phyloP scores from a whole-genome alignment of 306 rosid species.

The Ormosia emarginata region DNA sequence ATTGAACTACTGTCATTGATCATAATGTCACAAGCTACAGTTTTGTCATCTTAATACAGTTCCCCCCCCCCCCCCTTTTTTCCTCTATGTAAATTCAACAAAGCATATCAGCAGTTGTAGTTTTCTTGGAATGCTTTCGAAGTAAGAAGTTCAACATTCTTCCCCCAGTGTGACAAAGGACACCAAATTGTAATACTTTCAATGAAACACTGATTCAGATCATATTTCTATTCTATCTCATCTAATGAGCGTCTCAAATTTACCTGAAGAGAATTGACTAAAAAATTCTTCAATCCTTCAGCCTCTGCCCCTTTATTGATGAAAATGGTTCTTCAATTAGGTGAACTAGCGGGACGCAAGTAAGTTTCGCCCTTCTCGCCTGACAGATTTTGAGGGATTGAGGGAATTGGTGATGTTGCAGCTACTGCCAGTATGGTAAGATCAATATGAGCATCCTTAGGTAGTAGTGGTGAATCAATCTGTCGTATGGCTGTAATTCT shows the following conservation, averaged over 20 bases:
- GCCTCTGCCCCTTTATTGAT: neutral
- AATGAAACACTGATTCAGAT: neutral
- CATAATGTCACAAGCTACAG: slow-evolving; percentile 10
- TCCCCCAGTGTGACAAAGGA: neutral
- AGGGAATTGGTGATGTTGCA: slow-evolving; percentile 33
- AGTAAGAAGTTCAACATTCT: slow-evolving; percentile 11
- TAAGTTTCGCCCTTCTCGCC: slow-evolving; percentile 27
- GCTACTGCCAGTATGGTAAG: slow-evolving; percentile 43
- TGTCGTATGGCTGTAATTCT: slow-evolving; percentile 27
- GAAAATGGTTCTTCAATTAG: slow-evolving; percentile 18
- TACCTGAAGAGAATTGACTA: neutral
- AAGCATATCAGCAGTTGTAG: slow-evolving; percentile 1
- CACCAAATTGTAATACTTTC: neutral
- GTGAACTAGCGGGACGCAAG: slow-evolving; percentile 26
- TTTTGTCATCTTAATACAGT: neutral
- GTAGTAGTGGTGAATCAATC: slow-evolving; percentile 9
- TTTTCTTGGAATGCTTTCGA: slow-evolving; percentile 16
- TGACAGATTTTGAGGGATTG: slow-evolving; percentile 34
- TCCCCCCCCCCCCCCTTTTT: neutral
- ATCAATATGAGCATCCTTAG: slow-evolving; percentile 30
- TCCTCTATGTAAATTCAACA: slow-evolving; percentile 22
- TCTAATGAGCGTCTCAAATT: neutral
- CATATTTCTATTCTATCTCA: neutral
- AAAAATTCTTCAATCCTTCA: slow-evolving; percentile 7
- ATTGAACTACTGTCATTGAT: slow-evolving; percentile 16